Evolutionary conservation across 192 early-diverging fungal species (phyloP).

Genomic region (Coemansia biformis): DNA sequence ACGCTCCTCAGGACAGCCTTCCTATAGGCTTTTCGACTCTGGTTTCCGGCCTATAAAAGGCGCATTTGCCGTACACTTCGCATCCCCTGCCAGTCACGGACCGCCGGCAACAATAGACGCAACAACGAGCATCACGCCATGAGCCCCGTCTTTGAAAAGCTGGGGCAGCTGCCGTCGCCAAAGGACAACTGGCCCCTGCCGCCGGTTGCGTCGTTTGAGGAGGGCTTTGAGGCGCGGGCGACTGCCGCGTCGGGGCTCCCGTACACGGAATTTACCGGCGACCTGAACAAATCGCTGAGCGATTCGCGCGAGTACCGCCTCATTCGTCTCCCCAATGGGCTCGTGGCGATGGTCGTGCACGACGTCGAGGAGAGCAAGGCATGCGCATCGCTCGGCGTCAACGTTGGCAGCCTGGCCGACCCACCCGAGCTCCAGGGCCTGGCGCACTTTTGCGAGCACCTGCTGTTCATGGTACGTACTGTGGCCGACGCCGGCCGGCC

Average conservation of each 20-base stretch:
- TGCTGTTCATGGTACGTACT: conserved; percentile 65
- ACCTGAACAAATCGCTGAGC: conserved; percentile 54
- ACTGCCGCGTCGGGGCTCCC: conserved; percentile 8
- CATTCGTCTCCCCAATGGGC: conserved; percentile 54
- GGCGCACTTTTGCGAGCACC: conserved; percentile 77
- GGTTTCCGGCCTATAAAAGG: no score
- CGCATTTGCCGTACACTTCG: no score
- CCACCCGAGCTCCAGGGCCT: conserved; percentile 64
- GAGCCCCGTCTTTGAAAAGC: conserved; percentile 34
- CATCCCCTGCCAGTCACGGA: neutral
- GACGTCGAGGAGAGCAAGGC: conserved; percentile 58
- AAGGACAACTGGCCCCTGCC: conserved; percentile 30
- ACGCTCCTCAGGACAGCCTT: no score
- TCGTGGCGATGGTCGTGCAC: conserved; percentile 61
- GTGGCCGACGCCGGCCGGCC: no score
- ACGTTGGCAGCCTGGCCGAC: conserved; percentile 67
- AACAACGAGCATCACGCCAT: conserved; percentile 4
- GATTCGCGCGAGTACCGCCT: conserved; percentile 63
- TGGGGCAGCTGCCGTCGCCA: conserved; percentile 17
- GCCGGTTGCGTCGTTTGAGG: conserved; percentile 22
- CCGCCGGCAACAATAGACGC: neutral
- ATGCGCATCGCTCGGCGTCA: conserved; percentile 61
- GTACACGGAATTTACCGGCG: conserved; percentile 29
- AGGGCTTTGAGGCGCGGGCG: conserved; percentile 22
- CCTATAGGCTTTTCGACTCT: no score